A percentile compares a stretch with the other conserved stretches of the same genome.
These are phyloP conservation scores for Aspergillus candidus DNA, from an alignment of 2,329 filamentous ascomycete genomes.

Conservation along the genomic window DNA sequence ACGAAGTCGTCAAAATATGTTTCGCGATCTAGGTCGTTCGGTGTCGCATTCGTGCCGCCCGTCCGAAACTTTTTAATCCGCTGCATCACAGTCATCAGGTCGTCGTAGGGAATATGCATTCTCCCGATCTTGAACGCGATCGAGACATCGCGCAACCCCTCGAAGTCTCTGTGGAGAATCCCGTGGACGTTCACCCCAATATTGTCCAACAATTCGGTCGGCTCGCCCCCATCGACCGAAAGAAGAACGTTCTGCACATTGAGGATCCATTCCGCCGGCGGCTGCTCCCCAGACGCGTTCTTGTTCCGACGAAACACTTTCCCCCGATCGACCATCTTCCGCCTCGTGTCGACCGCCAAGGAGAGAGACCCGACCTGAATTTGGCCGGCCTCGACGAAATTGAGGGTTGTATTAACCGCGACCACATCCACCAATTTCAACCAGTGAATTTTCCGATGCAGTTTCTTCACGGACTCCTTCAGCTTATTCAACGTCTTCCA, in stretches of 20 bases:
- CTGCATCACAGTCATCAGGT: constrained; percentile 52
- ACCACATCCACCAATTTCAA: constrained; percentile 84
- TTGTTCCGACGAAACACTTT: constrained; percentile 79
- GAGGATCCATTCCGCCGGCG: constrained; percentile 91
- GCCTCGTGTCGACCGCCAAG: constrained; percentile 81
- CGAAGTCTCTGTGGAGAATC: constrained; percentile 74
- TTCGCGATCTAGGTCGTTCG: constrained; percentile 47
- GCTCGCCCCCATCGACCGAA: constrained; percentile 75
- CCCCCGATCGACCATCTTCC: constrained; percentile 83
- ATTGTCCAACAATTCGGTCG: constrained; percentile 82
- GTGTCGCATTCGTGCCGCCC: constrained; percentile 27
- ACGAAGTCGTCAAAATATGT: constrained; percentile 67
- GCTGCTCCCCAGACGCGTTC: constrained; percentile 55
- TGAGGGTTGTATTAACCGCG: constrained; percentile 70
- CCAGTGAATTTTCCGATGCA: constrained; percentile 85
- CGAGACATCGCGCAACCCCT: constrained; percentile 83
- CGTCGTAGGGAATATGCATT: constrained; percentile 84
- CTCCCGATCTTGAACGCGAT: constrained; percentile 86
- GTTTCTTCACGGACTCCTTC: constrained; percentile 78
- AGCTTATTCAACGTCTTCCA: constrained; percentile 73
- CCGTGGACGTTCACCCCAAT: constrained; percentile 87
- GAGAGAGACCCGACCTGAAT: constrained; percentile 80
- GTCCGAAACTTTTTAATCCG: constrained; percentile 31
- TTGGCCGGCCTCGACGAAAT: constrained; percentile 73
- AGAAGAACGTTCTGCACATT: constrained; percentile 81